Evolutionary conservation across 208 protist genomes (phyloP).

Genomic region (Leishmania arabica): DNA sequence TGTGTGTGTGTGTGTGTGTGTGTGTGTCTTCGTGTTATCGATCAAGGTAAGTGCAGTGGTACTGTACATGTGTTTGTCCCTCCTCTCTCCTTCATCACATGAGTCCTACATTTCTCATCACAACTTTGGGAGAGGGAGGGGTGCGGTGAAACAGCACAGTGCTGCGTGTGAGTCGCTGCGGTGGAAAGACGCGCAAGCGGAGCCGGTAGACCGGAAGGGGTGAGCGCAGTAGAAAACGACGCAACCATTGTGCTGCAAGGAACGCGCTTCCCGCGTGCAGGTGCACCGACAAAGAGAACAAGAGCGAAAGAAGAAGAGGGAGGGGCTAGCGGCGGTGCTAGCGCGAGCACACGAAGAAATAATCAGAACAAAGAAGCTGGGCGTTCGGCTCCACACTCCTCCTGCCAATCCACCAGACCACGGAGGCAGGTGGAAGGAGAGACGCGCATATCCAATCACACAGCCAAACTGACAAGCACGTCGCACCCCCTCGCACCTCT

Average conservation of each 20-base stretch:
- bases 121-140: no score
- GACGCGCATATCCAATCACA: constrained; percentile 1
- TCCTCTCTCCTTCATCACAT: not conserved
- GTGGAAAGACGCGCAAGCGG: no score
- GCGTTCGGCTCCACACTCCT: not conserved
- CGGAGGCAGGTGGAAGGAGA: not conserved
- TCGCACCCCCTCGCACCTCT: not conserved
- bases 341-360: not conserved
- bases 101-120: no score
- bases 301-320: not conserved
- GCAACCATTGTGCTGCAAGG: not conserved
- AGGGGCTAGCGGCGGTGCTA: not conserved
- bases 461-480: not conserved
- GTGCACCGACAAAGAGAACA: not conserved
- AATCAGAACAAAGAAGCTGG: not conserved
- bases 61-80: not conserved
- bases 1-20: constrained; percentile 6
- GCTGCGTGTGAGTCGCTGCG: no score
- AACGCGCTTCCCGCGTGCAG: not conserved
- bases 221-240: not conserved
- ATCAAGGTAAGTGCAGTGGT: not conserved
- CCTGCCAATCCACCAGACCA: not conserved
- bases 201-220: no score
- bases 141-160: no score
- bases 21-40: constrained; percentile 10